These are phyloP conservation scores for Cucumis hystrix DNA, from an alignment of 306 rosid species.

Conservation along the genomic window DNA sequence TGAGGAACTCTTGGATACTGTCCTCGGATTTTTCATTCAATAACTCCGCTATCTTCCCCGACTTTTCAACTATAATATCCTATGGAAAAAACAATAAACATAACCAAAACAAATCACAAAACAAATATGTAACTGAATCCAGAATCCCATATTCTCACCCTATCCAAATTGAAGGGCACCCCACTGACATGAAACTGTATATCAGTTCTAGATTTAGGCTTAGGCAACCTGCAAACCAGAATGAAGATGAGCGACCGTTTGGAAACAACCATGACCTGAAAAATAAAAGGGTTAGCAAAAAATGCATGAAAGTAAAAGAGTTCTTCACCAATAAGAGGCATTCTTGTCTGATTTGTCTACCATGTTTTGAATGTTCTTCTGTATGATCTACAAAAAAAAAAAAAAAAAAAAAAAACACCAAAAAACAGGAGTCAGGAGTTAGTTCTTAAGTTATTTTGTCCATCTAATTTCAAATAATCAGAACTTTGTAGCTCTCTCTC, in stretches of 20 bases:
- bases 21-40: slow-evolving; percentile 14
- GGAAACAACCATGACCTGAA: not conserved
- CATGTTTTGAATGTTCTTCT: not conserved
- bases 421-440: not conserved
- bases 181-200: slow-evolving; percentile 16
- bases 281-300: not conserved
- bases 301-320: not conserved
- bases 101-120: not conserved
- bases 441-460: not conserved
- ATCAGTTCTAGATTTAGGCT: slow-evolving; percentile 11
- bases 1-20: slow-evolving; percentile 16
- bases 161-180: slow-evolving; percentile 9
- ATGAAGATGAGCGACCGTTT: not conserved
- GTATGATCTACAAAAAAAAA: not conserved
- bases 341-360: not conserved
- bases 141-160: slow-evolving; percentile 12
- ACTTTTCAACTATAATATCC: slow-evolving; percentile 35
- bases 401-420: not conserved
- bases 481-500: not conserved
- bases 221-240: slow-evolving; percentile 15
- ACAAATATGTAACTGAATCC: not conserved
- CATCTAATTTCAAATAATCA: not conserved
- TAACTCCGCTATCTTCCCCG: slow-evolving; percentile 20
- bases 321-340: not conserved
- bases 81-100: not conserved